Conservation (phyloP, 177 flowering plant species). For the Vitis hybrid region DNA sequence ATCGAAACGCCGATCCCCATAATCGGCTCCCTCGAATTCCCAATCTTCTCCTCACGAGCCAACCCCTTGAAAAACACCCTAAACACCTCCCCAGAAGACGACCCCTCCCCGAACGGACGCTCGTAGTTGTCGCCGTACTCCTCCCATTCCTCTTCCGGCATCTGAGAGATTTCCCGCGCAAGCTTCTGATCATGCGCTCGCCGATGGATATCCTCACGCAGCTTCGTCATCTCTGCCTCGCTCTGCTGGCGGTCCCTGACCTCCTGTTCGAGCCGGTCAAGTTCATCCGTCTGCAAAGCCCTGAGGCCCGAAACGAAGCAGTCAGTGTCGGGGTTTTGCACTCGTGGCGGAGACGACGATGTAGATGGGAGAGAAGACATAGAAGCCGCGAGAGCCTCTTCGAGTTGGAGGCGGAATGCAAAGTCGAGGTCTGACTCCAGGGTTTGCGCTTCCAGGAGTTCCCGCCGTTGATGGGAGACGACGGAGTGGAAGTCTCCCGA, state of each 20-base stretch:
- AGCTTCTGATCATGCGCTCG: constrained; percentile 46
- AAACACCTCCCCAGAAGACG: constrained; percentile 5
- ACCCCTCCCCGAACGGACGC: constrained; percentile 33
- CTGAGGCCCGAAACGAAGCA: constrained; percentile 7
- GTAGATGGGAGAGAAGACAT: constrained; percentile 21
- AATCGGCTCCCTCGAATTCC: constrained; percentile 5
- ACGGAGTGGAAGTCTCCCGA: constrained; percentile 10
- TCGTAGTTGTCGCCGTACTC: constrained; percentile 29
- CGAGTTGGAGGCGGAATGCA: constrained; percentile 44
- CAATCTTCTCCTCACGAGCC: constrained; percentile 33
- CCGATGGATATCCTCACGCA: constrained; percentile 35
- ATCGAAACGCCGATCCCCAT: constrained; percentile 68
- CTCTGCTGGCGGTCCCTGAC: constrained; percentile 26
- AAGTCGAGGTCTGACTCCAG: constrained; percentile 34
- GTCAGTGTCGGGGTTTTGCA: not conserved
- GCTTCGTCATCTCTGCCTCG: constrained; percentile 26
- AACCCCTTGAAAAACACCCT: constrained; percentile 55
- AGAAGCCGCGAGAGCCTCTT: constrained; percentile 41
- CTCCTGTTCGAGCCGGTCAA: constrained; percentile 34
- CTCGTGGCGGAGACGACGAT: constrained; percentile 8
- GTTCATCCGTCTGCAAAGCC: constrained; percentile 28
- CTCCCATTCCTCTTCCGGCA: constrained; percentile 47
- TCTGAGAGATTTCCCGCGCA: constrained; percentile 35
- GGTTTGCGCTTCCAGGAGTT: constrained; percentile 16
- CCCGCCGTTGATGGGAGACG: constrained; percentile 24